These are phyloP conservation scores for Emmonsiellopsis sp. DNA, from an alignment of 2,329 filamentous ascomycete species.

Conservation along the genomic window DNA sequence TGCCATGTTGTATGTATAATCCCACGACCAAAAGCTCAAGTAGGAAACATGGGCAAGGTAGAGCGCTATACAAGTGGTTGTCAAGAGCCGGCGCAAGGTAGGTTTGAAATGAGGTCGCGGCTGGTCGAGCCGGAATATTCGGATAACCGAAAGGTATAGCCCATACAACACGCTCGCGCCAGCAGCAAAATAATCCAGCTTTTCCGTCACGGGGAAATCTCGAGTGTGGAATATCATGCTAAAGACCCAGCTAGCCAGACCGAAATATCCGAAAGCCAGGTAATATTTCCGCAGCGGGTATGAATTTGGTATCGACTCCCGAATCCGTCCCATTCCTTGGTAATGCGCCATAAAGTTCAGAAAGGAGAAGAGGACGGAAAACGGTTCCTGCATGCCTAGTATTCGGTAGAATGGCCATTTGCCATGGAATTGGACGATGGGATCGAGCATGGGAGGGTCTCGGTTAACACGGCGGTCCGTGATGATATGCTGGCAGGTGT, in stretches of 20 bases:
- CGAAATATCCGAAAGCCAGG: slow-evolving; percentile 67
- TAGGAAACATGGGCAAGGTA: slow-evolving; percentile 75
- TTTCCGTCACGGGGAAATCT: slow-evolving; percentile 78
- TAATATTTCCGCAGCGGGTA: slow-evolving; percentile 80
- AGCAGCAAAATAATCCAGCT: slow-evolving; percentile 92
- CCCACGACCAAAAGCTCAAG: slow-evolving; percentile 76
- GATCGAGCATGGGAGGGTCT: slow-evolving; percentile 53
- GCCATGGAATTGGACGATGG: slow-evolving; percentile 86
- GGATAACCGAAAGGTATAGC: slow-evolving; percentile 72
- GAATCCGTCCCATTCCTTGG: slow-evolving; percentile 63
- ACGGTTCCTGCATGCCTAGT: slow-evolving; percentile 88
- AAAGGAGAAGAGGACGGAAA: slow-evolving; percentile 84
- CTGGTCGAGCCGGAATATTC: slow-evolving; percentile 74
- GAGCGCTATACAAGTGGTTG: slow-evolving; percentile 57
- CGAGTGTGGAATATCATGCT: slow-evolving; percentile 88
- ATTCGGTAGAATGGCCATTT: slow-evolving; percentile 97
- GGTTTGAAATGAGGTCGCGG: slow-evolving; percentile 37
- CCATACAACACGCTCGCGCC: slow-evolving; percentile 87
- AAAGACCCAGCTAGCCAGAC: slow-evolving; percentile 75
- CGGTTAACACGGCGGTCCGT: slow-evolving; percentile 61
- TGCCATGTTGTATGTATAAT: slow-evolving; percentile 97
- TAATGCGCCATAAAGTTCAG: slow-evolving; percentile 85
- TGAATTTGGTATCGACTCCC: slow-evolving; percentile 56
- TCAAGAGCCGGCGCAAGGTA: slow-evolving; percentile 64
- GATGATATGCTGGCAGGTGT: slow-evolving; percentile 90